These are phyloP conservation scores for Raffaelea ambrosiae DNA, from an alignment of 2,329 filamentous ascomycete species.

Conservation along the genomic window DNA sequence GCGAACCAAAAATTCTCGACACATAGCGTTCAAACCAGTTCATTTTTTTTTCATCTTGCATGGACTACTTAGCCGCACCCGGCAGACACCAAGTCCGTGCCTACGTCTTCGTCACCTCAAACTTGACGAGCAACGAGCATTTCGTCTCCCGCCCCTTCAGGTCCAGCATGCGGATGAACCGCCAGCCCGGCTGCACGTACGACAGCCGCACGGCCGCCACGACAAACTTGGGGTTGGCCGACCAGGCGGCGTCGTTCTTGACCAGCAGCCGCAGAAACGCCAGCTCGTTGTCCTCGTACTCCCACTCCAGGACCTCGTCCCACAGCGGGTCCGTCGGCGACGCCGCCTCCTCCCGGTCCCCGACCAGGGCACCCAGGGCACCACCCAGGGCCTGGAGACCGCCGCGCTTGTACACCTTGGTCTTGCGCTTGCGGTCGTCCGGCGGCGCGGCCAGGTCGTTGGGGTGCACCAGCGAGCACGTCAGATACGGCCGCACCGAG, in stretches of 20 bases:
- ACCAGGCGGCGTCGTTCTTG: constrained; percentile 58
- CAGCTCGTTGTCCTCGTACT: constrained; percentile 58
- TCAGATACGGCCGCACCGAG: constrained; percentile 55
- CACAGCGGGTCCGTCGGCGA: constrained; percentile 53
- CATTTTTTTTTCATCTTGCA: too few relatives aligned
- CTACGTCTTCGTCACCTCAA: constrained; percentile 33
- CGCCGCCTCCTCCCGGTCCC: constrained; percentile 42
- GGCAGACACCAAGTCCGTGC: too few relatives aligned
- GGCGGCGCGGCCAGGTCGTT: neutral
- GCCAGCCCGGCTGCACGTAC: constrained; percentile 51
- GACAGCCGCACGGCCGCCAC: constrained; percentile 51
- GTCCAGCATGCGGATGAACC: constrained; percentile 56
- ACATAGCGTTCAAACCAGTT: too few relatives aligned
- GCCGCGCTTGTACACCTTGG: constrained; percentile 50
- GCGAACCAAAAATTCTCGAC: too few relatives aligned
- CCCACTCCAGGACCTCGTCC: constrained; percentile 60
- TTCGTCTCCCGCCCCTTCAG: constrained; percentile 55
- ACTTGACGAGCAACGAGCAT: constrained; percentile 53
- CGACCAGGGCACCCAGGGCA: constrained; percentile 40
- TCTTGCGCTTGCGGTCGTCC: constrained; percentile 48
- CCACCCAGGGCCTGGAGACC: constrained; percentile 25
- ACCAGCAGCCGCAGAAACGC: constrained; percentile 56
- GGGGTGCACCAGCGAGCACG: constrained; percentile 55
- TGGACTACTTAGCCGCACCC: too few relatives aligned
- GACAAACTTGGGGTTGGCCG: constrained; percentile 52